phyloP scores from a whole-genome alignment of 1,139 yeast genomes.

The Sugiyamaella pinicola region DNA sequence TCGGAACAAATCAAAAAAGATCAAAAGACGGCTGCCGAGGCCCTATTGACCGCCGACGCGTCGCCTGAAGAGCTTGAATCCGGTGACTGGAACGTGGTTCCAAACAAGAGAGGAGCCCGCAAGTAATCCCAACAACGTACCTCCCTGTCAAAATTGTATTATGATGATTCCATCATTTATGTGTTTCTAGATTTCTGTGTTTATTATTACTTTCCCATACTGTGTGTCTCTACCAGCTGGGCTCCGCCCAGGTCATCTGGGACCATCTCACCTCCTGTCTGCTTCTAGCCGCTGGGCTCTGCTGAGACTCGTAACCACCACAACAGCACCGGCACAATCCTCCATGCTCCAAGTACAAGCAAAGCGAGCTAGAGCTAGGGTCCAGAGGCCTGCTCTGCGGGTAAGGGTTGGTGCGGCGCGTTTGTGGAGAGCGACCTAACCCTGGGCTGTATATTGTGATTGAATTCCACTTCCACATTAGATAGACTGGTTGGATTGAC shows the following conservation, averaged over 20 bases:
- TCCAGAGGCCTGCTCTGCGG: too few species aligned
- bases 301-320: conserved; percentile 5
- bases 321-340: too few species aligned
- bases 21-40: conserved; percentile 44
- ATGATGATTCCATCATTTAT: neutral
- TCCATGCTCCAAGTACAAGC: too few species aligned
- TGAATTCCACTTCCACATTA: neutral
- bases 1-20: conserved; percentile 32
- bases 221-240: neutral
- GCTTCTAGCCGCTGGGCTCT: conserved; percentile 9
- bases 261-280: too few species aligned
- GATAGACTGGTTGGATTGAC: neutral
- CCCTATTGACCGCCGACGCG: conserved; percentile 43
- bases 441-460: neutral
- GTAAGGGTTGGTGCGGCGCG: neutral
- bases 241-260: neutral
- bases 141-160: conserved; percentile 4
- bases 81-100: conserved; percentile 68
- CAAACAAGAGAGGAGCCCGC: conserved; percentile 23
- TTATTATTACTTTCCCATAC: neutral
- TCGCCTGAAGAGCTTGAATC: conserved; percentile 48
- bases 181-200: conserved; percentile 13
- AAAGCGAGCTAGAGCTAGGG: too few species aligned
- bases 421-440: neutral
- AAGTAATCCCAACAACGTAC: conserved; percentile 12